A percentile compares a stretch with the other conserved stretches of the same genome.
These are phyloP conservation scores for Ogataea degrootiae DNA, from an alignment of 805 yeast genomes.

Conservation along the genomic window DNA sequence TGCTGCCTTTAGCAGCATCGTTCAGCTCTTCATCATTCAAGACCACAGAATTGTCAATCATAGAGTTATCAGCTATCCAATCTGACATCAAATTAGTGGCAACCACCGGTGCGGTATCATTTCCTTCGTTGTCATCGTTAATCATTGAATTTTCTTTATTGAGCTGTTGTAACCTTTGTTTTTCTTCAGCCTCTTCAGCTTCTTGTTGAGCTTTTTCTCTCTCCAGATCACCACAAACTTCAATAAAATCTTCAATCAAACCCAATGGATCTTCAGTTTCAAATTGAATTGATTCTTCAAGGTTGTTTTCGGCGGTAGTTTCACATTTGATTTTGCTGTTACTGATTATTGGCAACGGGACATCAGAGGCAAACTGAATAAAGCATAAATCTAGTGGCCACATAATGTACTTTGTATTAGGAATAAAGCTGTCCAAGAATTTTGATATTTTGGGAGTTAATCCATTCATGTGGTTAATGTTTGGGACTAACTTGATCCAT, in stretches of 20 bases:
- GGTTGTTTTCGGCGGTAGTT: too few relatives aligned
- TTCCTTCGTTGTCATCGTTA: neutral
- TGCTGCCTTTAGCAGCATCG: neutral
- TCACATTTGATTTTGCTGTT: neutral
- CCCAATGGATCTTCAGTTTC: constrained; percentile 23
- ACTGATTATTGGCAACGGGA: constrained; percentile 7
- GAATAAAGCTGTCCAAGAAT: constrained; percentile 34
- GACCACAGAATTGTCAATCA: neutral
- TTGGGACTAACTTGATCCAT: constrained; percentile 71
- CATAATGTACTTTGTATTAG: constrained; percentile 48
- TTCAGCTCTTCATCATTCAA: neutral
- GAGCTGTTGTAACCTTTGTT: neutral
- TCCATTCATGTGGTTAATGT: constrained; percentile 62
- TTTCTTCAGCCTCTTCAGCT: constrained; percentile 1
- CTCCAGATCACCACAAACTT: constrained; percentile 12
- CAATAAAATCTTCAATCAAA: constrained; percentile 26
- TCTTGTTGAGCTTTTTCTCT: constrained; percentile 4
- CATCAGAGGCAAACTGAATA: constrained; percentile 41
- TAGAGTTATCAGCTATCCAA: constrained; percentile 2
- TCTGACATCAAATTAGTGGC: neutral
- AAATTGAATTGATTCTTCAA: neutral
- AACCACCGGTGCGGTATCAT: neutral
- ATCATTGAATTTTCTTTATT: neutral
- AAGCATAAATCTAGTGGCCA: constrained; percentile 74
- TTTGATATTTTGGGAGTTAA: constrained; percentile 58